A percentile compares a stretch with the other conserved stretches of the same genome.
phyloP scores from a whole-genome alignment of 148 eudicot species.

The Vaccinium vitisidaea region DNA sequence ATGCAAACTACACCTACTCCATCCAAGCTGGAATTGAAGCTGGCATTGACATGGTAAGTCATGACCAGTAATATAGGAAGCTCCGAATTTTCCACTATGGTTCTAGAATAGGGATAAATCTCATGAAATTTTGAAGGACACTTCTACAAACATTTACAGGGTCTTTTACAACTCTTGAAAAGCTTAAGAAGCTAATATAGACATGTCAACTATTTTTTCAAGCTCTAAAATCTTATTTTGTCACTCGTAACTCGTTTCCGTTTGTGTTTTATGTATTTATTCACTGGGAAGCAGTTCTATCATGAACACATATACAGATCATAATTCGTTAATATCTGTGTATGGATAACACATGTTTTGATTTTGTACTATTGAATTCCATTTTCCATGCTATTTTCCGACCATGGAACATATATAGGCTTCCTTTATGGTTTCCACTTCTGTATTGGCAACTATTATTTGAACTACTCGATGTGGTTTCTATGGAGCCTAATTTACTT shows the following conservation, averaged over 20 bases:
- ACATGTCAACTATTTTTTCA: background rate
- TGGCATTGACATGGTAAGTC: slow-evolving; percentile 83
- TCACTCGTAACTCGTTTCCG: background rate
- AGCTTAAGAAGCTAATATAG: background rate
- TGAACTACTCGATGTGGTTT: background rate
- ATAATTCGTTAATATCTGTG: background rate
- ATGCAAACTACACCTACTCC: slow-evolving; percentile 70
- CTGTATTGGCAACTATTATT: background rate
- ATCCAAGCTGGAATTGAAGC: slow-evolving; percentile 59
- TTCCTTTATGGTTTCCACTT: background rate
- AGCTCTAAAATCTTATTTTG: background rate
- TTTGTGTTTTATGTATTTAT: background rate
- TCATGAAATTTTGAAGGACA: background rate
- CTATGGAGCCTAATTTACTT: background rate
- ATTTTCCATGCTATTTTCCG: background rate
- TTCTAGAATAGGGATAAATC: background rate
- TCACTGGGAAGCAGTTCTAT: background rate
- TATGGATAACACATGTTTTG: background rate
- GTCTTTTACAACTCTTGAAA: background rate
- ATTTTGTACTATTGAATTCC: background rate
- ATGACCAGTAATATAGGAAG: background rate
- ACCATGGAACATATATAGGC: background rate
- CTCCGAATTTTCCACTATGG: background rate
- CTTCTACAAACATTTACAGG: background rate
- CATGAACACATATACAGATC: too few species aligned